Evolutionary conservation across 805 yeast species (phyloP).

Genomic region (Yamadazyma sp.): DNA sequence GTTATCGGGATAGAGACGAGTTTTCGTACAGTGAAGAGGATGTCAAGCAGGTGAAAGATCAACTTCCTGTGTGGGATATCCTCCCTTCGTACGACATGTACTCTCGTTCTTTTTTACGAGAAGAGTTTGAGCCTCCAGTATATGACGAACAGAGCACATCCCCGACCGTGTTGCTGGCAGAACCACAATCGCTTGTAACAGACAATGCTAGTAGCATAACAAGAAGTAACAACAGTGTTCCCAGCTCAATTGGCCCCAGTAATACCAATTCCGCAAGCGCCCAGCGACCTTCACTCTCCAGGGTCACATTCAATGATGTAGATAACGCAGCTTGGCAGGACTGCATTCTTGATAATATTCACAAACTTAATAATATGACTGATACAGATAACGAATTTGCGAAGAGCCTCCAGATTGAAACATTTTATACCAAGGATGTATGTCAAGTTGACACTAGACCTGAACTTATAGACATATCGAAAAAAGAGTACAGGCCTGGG

Average conservation of each 20-base stretch:
- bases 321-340: constrained; percentile 30
- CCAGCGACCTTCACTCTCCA: constrained; percentile 2
- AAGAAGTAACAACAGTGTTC: not conserved
- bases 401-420: constrained; percentile 25
- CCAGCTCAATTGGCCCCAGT: not conserved
- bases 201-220: not conserved
- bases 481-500: constrained; percentile 61
- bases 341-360: constrained; percentile 39
- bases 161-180: not conserved
- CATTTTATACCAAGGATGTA: constrained; percentile 36
- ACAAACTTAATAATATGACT: constrained; percentile 32
- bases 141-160: constrained; percentile 15
- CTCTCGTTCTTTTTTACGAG: constrained; percentile 16
- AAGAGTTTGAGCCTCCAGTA: constrained; percentile 21
- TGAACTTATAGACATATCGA: constrained; percentile 29
- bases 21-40: constrained; percentile 9
- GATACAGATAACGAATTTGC: constrained; percentile 26
- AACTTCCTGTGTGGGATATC: constrained; percentile 37
- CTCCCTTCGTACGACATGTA: constrained; percentile 41
- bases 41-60: constrained; percentile 10
- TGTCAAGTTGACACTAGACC: constrained; percentile 29
- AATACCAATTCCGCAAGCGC: too few species aligned
- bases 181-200: not conserved
- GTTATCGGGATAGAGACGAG: constrained; percentile 2
- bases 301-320: constrained; percentile 30